Base-by-base conservation (phyloP, 805 yeast species). In the Scheffersomyces ergatensis region DNA sequence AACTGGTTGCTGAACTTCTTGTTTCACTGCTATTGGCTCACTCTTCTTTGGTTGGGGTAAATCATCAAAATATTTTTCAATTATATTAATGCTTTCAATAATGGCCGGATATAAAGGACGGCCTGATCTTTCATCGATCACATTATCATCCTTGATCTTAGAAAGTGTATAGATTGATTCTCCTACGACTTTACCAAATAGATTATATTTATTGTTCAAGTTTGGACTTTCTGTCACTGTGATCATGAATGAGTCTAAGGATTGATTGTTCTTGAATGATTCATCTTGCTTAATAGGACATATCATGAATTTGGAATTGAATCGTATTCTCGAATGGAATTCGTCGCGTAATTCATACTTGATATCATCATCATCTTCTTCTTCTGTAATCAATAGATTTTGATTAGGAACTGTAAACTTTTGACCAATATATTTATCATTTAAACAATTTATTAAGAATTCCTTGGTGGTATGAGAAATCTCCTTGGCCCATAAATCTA, bases 401-500 rank as follows among this genome's bases (percentile, higher is more conserved):
- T 45, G 46, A 6, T 56, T 50, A 7, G 74, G 57, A 30, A 73
- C 60, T 39, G 61, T 61, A 50, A 83, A 78, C 29, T 47, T 46
- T 39, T 65, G 54, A 12, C 69, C 72, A 36, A 58, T 57, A 50
- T 70, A 80, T 30, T 49, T 52, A 8, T 72, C 71, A 42, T 73
- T 60, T 13, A 68, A 32, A 47, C 84, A 76, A 27, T 64, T 66
- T 37, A 67, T 65, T n/a, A 85, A 53, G 48, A 85, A 83, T 29
- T 54, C 51, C 26, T 70, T 52, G 23, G 74, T 53, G 1, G 79
- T 70, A 0, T 47, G 45, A 0, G 89, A 89, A 3, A 76, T 58
- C 54, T 85, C 88, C 48, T 78, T 78, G 11, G 89, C 86, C 81
- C 84, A 85, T 5, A 85, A 55, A 42, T 80, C 89, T 1, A 84